Percentiles rank a stretch among this genome's conserved stretches.
phyloP scores from a whole-genome alignment of 306 rosid species.

The Sindora glabra region DNA sequence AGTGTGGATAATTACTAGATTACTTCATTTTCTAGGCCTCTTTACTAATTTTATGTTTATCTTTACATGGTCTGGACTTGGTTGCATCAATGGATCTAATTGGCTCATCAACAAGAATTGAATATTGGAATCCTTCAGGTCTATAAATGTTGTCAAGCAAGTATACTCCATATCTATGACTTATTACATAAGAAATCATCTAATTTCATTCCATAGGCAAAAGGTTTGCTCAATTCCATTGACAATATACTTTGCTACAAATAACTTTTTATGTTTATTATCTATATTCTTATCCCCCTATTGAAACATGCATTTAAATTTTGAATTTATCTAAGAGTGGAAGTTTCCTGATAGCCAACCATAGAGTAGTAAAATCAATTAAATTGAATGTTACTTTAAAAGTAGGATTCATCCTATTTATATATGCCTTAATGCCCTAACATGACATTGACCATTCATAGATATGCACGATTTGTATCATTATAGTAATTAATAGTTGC shows the following conservation, averaged over 20 bases:
- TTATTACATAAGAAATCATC: slow-evolving; percentile 1
- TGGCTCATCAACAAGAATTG: slow-evolving; percentile 31
- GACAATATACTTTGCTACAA: too few relatives aligned
- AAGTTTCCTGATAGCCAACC: neutral
- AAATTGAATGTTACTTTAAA: slow-evolving; percentile 2
- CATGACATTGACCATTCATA: neutral
- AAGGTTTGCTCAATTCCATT: neutral
- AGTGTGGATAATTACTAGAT: neutral
- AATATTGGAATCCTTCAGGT: slow-evolving; percentile 66
- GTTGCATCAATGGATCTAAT: slow-evolving; percentile 30
- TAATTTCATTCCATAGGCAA: slow-evolving; percentile 12
- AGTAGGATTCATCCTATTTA: too few relatives aligned
- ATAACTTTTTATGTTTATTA: too few relatives aligned
- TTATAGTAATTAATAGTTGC: neutral
- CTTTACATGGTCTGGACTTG: slow-evolving; percentile 26
- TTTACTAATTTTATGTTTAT: slow-evolving; percentile 6
- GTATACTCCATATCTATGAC: slow-evolving; percentile 24
- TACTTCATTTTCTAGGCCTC: slow-evolving; percentile 1
- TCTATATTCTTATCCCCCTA: too few relatives aligned
- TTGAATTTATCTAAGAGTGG: slow-evolving; percentile 5
- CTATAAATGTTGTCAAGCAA: slow-evolving; percentile 42
- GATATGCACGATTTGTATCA: neutral
- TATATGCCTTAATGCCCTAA: too few relatives aligned
- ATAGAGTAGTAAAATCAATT: neutral
- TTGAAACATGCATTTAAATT: too few relatives aligned